Percentiles rank a stretch among this genome's conserved stretches.
These are phyloP conservation scores for Adansonia digitata DNA, from an alignment of 345 rosid genomes.

Conservation along the genomic window DNA sequence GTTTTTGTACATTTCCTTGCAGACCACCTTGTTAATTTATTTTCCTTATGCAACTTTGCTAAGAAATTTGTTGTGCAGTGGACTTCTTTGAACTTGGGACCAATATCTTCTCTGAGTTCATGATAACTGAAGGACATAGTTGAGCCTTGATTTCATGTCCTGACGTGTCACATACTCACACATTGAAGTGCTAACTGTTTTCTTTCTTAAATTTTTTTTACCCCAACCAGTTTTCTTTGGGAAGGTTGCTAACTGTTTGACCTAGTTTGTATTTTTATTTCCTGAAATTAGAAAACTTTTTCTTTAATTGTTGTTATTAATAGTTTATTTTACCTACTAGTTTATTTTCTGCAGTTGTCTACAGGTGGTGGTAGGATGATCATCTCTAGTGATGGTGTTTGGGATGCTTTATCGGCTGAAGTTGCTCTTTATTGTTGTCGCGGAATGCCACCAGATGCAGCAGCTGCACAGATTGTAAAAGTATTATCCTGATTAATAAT, in stretches of 20 bases:
- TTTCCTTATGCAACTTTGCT: not conserved
- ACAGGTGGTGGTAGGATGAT: conserved; percentile 85
- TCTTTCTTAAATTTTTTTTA: not conserved
- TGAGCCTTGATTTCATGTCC: not conserved
- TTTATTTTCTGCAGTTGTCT: conserved; percentile 64
- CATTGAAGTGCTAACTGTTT: not conserved
- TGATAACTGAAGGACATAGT: not conserved
- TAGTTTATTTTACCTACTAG: not conserved
- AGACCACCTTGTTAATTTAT: not conserved
- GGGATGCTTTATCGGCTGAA: conserved; percentile 92
- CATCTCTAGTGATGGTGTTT: conserved; percentile 96
- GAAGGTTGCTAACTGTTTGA: not conserved
- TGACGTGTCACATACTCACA: not conserved
- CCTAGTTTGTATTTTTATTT: not conserved
- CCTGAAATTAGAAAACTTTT: not conserved
- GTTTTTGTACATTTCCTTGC: not conserved
- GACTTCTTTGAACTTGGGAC: conserved; percentile 2
- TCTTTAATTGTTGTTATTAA: not conserved
- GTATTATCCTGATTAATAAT: conserved; percentile 24
- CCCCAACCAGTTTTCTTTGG: not conserved
- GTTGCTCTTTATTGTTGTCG: conserved; percentile 83
- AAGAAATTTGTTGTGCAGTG: not conserved
- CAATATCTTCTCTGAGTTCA: not conserved
- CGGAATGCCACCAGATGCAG: conserved; percentile 81
- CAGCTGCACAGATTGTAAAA: conserved; percentile 89